phyloP scores from a whole-genome alignment of 768 basidiomycete species.

The Russula earlei region DNA sequence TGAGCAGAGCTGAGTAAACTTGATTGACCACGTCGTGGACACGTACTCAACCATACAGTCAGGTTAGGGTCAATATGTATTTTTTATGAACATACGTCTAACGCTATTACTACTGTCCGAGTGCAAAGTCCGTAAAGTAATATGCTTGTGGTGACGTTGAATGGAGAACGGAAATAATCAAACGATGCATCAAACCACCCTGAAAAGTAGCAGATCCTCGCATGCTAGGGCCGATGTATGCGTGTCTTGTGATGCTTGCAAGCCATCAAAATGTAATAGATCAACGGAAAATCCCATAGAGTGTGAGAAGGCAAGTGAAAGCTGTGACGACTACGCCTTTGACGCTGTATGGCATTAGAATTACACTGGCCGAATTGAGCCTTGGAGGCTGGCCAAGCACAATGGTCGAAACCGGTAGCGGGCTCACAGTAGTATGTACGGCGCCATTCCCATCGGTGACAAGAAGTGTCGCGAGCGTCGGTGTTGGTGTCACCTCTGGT shows the following conservation, averaged over 20 bases:
- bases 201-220: background rate
- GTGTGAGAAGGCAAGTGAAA: background rate
- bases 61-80: conserved; percentile 8
- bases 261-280: background rate
- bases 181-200: background rate
- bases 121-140: conserved; percentile 1
- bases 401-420: conserved; percentile 35
- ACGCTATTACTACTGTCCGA: no score
- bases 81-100: no score
- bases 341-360: background rate
- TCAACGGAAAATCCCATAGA: conserved; percentile 1
- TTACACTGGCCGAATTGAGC: conserved; percentile 17
- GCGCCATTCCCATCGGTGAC: conserved; percentile 47
- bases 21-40: background rate
- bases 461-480: conserved; percentile 45
- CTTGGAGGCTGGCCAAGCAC: conserved; percentile 60
- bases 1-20: background rate
- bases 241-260: background rate
- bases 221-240: background rate
- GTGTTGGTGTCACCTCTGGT: conserved; percentile 44
- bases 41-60: conserved; percentile 3
- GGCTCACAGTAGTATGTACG: conserved; percentile 45
- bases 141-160: background rate
- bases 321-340: background rate
- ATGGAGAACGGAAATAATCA: background rate